Percentiles rank a stretch among this genome's conserved stretches.
These are phyloP conservation scores for Quercus robur DNA, from an alignment of 306 rosid species.

Conservation along the genomic window DNA sequence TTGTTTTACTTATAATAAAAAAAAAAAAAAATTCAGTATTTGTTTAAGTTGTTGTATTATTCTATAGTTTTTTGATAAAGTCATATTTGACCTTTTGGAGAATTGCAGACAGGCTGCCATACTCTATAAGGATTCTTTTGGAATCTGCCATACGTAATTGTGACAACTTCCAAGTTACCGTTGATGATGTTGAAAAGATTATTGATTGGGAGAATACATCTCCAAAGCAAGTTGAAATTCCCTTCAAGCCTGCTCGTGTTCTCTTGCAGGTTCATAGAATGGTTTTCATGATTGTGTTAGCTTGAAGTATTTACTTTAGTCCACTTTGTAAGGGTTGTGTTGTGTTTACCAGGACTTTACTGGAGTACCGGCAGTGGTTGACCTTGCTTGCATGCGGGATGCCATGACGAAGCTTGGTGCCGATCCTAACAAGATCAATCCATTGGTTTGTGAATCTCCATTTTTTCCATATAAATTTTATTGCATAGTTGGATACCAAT, in stretches of 20 bases:
- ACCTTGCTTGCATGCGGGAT: conserved; percentile 14
- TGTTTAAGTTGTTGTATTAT: not conserved
- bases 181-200: conserved; percentile 16
- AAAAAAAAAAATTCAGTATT: not conserved
- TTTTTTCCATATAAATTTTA: not conserved
- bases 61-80: not conserved
- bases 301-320: not conserved
- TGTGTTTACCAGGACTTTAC: conserved; percentile 8
- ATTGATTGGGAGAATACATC: conserved; percentile 14
- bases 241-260: conserved; percentile 17
- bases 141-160: conserved; percentile 23
- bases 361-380: conserved; percentile 3
- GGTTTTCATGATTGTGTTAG: not conserved
- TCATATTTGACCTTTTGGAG: not conserved
- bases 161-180: conserved; percentile 12
- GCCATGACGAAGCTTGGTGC: not conserved
- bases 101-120: conserved; percentile 24
- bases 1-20: too few species aligned
- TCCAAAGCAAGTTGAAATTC: conserved; percentile 12
- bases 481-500: not conserved
- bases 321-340: not conserved
- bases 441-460: not conserved
- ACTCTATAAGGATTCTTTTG: conserved; percentile 26
- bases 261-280: conserved; percentile 8
- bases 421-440: not conserved